Evolutionary conservation across 1,139 yeast species (phyloP).

Genomic region (Pichia sp.): DNA sequence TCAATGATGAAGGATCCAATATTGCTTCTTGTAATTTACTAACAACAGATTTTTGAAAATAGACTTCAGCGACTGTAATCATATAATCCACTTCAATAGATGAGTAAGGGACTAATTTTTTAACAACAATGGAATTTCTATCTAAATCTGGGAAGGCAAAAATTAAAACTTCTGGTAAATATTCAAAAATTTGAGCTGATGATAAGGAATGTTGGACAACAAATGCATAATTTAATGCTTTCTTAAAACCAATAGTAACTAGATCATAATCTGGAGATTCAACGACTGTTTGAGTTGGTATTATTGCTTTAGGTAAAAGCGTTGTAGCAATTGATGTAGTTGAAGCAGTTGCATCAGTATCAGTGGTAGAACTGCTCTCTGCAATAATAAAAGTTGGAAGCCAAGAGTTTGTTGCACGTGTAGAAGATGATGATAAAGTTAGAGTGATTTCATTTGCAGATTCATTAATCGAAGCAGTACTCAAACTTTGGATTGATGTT

Average conservation of each 20-base stretch:
- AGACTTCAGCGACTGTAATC: constrained; percentile 72
- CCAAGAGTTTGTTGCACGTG: constrained; percentile 31
- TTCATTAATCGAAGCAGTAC: not conserved
- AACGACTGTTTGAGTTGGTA: constrained; percentile 41
- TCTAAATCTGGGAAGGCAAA: constrained; percentile 42
- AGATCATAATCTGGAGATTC: constrained; percentile 45
- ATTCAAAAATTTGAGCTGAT: constrained; percentile 72
- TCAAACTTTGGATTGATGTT: not conserved
- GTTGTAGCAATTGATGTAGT: constrained; percentile 37
- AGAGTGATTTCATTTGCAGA: constrained; percentile 6
- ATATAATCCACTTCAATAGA: constrained; percentile 45
- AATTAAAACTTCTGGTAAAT: constrained; percentile 51
- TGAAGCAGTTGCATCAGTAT: constrained; percentile 28
- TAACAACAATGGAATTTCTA: constrained; percentile 43
- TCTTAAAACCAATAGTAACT: constrained; percentile 65
- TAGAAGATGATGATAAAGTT: constrained; percentile 1
- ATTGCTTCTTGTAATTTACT: constrained; percentile 40
- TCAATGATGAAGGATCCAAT: constrained; percentile 37
- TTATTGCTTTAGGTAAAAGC: constrained; percentile 58
- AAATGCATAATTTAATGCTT: constrained; percentile 64
- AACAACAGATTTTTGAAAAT: constrained; percentile 52
- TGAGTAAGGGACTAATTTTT: constrained; percentile 59
- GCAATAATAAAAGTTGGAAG: constrained; percentile 44
- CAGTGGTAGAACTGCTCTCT: constrained; percentile 25
- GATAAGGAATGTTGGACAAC: constrained; percentile 60